Evolutionary conservation across 163 green algal species (phyloP), one percentile per base, ranked within the genome.

Genomic region (Chlamydomonas reinhardtii): DNA sequence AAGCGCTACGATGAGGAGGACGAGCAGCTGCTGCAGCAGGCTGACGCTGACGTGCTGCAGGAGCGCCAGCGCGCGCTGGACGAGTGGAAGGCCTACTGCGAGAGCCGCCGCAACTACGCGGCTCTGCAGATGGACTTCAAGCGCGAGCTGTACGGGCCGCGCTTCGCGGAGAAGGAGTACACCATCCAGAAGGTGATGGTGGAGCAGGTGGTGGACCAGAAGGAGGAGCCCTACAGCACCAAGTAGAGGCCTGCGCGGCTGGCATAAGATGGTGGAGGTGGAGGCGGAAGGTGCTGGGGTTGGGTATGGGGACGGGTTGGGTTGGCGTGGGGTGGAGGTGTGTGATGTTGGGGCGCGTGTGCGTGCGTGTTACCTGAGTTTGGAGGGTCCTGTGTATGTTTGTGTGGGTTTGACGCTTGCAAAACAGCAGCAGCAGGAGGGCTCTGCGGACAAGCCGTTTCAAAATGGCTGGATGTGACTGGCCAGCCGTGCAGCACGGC

Each of bases 1-100:
- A 99, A 99, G 91, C 59, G 86, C 43, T 97, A 97, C 88, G 94
- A 98, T 61, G 92, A 98, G 93, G 96, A 99, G 92, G 94, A 97
- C 86, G 93, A 96, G 85, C 91, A 92, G 59, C 86, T 98, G 62
- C 86, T 97, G 71, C 88, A 90, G 69, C 89, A 93, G 92, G 93
- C 93, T 24, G 96, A 97, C 76, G 92, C 90, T 43, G 93, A 96
- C 82, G 92, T 97, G 79, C 81, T 97, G 71, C 90, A 95, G 56
- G 93, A 96, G 84, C 91, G 95, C 19, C 83, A 95, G 82, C 84
- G 82, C 35, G 69, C 31, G 12, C 72, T 87, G 83, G 88, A 92
- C 32, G 93, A 96, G 82, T 98, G 95, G 95, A 90, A 94, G 66
- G 83, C 91, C 31, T 97, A 92, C 92, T 69, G 85, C 32, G 91